These are phyloP conservation scores for Solanum hybrid DNA, from an alignment of 305 asterid species.

Conservation along the genomic window DNA sequence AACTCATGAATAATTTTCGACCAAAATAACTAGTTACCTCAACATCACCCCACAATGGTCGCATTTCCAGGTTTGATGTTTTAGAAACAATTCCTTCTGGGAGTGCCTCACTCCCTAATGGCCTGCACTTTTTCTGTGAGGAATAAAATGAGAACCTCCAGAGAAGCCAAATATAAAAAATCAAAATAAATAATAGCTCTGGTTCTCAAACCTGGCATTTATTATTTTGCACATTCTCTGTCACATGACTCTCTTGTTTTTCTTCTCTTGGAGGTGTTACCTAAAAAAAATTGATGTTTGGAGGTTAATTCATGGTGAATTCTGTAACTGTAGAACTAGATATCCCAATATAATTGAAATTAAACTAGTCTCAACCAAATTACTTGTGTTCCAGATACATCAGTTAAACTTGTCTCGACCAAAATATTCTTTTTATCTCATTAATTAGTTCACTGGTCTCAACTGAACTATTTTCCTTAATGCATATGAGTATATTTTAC, in stretches of 20 bases:
- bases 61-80: slow-evolving; percentile 67
- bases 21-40: slow-evolving; percentile 32
- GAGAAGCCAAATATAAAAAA: not conserved
- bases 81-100: slow-evolving; percentile 70
- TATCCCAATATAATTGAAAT: not conserved
- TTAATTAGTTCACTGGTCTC: not conserved
- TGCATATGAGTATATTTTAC: not conserved
- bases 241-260: slow-evolving; percentile 6
- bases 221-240: slow-evolving; percentile 11
- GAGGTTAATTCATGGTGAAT: not conserved
- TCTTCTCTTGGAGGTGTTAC: slow-evolving; percentile 12
- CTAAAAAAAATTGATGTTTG: slow-evolving; percentile 21
- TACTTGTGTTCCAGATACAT: not conserved
- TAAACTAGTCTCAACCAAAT: not conserved
- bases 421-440: not conserved
- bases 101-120: slow-evolving; percentile 58
- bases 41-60: slow-evolving; percentile 62
- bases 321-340: not conserved
- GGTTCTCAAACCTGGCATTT: slow-evolving; percentile 49
- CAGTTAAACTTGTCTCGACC: not conserved
- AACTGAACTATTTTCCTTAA: not conserved
- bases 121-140: slow-evolving; percentile 50
- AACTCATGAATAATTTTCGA: not conserved
- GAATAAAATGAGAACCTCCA: slow-evolving; percentile 1
- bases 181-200: not conserved